phyloP scores from a whole-genome alignment of 257 asterid genomes.

The Schizonepeta tenuifolia region DNA sequence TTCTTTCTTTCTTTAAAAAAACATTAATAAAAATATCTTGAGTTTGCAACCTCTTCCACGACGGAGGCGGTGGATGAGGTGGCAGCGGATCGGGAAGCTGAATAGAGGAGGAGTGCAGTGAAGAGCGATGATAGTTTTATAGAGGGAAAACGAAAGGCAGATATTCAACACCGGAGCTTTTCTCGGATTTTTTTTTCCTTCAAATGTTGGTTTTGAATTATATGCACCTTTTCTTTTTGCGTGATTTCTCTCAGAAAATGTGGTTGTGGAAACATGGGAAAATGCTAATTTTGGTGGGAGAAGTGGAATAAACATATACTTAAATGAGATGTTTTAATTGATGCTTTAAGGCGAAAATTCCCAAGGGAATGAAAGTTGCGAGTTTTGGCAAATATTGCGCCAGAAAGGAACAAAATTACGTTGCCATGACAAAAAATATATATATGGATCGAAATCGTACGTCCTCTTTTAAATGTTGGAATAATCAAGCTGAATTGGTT shows the following conservation, averaged over 20 bases:
- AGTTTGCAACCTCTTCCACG: slow-evolving; percentile 41
- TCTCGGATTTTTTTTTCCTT: slow-evolving; percentile 4
- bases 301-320: no score
- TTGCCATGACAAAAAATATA: no score
- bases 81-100: slow-evolving; percentile 3
- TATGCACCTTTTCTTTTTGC: not conserved
- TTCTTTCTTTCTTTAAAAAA: not conserved
- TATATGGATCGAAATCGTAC: no score
- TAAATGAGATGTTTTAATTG: no score
- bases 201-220: not conserved
- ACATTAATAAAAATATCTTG: no score
- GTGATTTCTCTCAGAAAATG: not conserved
- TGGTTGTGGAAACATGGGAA: not conserved
- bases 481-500: no score
- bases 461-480: no score
- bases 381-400: no score
- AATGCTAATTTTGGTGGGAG: not conserved
- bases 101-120: not conserved
- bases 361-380: no score
- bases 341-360: no score
- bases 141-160: slow-evolving; percentile 2
- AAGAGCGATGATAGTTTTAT: not conserved
- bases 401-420: no score
- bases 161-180: slow-evolving; percentile 26
- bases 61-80: slow-evolving; percentile 26